These are phyloP conservation scores for Starmera dryadoides DNA, from an alignment of 805 yeast species.

Conservation along the genomic window DNA sequence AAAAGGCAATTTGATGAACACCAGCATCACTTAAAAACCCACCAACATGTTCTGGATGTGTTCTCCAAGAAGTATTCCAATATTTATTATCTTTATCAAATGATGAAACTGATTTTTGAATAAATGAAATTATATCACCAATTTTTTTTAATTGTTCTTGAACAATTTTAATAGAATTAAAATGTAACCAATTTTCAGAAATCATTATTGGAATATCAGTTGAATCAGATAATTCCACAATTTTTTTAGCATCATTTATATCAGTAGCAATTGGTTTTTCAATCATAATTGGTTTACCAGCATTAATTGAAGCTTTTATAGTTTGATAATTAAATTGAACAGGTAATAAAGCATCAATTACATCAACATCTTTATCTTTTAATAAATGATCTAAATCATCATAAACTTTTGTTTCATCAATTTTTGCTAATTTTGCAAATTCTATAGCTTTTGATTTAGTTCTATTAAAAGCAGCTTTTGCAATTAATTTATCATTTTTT, in stretches of 20 bases:
- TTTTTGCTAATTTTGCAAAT: conserved; percentile 59
- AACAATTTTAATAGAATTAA: conserved; percentile 44
- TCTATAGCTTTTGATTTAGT: conserved; percentile 72
- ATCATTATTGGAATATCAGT: conserved; percentile 60
- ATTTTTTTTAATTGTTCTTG: conserved; percentile 54
- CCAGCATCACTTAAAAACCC: conserved; percentile 89
- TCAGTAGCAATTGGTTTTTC: conserved; percentile 90
- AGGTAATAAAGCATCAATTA: conserved; percentile 78
- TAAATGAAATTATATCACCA: conserved; percentile 59
- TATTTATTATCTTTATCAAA: conserved; percentile 54
- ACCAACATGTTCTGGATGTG: conserved; percentile 79
- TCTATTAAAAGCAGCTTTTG: conserved; percentile 69
- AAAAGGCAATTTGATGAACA: conserved; percentile 81
- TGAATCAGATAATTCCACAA: conserved; percentile 53
- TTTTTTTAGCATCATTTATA: conserved; percentile 65
- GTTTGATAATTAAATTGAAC: conserved; percentile 65
- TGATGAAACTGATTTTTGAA: conserved; percentile 61
- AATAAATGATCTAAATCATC: conserved; percentile 56
- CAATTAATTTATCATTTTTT: conserved; percentile 38
- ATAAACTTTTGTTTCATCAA: conserved; percentile 43
- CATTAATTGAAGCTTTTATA: conserved; percentile 56
- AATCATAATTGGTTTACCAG: conserved; percentile 66
- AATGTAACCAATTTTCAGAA: conserved; percentile 78
- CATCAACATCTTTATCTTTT: conserved; percentile 56
- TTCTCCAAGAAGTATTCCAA: conserved; percentile 71